phyloP scores from a whole-genome alignment of 768 basidiomycete species.

The Hortiboletus campestris region DNA sequence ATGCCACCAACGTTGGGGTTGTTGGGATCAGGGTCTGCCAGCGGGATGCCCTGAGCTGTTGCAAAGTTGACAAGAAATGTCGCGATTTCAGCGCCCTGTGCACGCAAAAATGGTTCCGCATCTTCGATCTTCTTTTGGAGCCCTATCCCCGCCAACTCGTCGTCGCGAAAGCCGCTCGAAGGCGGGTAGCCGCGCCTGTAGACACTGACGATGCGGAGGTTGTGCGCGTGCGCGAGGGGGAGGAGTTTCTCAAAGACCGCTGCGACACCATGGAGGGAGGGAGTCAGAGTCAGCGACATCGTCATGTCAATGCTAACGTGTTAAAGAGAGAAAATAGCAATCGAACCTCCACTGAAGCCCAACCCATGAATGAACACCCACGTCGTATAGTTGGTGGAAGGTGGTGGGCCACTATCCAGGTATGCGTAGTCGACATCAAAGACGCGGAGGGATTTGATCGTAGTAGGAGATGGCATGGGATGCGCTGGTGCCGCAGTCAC shows the following conservation, averaged over 20 bases:
- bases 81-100: constrained; percentile 19
- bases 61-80: constrained; percentile 19
- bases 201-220: constrained; percentile 23
- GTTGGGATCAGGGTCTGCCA: constrained; percentile 4
- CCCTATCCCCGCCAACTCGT: constrained; percentile 11
- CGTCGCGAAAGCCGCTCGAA: constrained; percentile 23
- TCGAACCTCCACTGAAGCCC: constrained; percentile 22
- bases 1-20: constrained; percentile 9
- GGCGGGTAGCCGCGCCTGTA: constrained; percentile 28
- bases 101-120: constrained; percentile 10
- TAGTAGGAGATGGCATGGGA: constrained; percentile 4
- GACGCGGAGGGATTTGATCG: constrained; percentile 12
- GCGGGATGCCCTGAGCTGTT: constrained; percentile 11
- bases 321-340: background rate
- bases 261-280: background rate
- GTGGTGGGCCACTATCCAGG: constrained; percentile 21
- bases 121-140: constrained; percentile 17
- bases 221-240: constrained; percentile 20
- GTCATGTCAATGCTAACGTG: too few species aligned
- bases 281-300: background rate
- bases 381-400: constrained; percentile 18
- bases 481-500: too few species aligned
- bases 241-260: constrained; percentile 19
- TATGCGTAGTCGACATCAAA: constrained; percentile 19
- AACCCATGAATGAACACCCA: constrained; percentile 23